Evolutionary conservation across 306 rosid genomes (phyloP).

Genomic region (Macrotyloma uniflorum): DNA sequence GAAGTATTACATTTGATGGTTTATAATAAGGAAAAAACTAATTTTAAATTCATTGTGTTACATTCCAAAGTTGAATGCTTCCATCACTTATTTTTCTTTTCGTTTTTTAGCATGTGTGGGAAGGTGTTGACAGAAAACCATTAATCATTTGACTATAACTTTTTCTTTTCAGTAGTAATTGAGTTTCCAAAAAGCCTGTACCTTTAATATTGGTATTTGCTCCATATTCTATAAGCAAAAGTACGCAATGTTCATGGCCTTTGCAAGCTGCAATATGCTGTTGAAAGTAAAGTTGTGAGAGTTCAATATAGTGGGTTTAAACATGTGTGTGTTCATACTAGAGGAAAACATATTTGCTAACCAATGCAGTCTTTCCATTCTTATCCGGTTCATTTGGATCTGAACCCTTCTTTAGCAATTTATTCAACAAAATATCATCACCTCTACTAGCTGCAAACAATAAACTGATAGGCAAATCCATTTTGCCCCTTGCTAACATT

Average conservation of each 20-base stretch:
- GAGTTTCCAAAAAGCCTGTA: slow-evolving; percentile 16
- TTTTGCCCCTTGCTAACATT: slow-evolving; percentile 56
- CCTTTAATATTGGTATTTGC: slow-evolving; percentile 67
- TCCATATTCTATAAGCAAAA: slow-evolving; percentile 59
- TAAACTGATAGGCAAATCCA: slow-evolving; percentile 67
- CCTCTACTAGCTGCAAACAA: slow-evolving; percentile 59
- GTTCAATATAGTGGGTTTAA: neutral
- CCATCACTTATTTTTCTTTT: neutral
- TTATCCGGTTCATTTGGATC: slow-evolving; percentile 70
- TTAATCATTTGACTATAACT: too few species aligned
- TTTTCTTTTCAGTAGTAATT: neutral
- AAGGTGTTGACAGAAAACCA: neutral
- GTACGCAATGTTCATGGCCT: slow-evolving; percentile 55
- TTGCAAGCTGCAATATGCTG: slow-evolving; percentile 74
- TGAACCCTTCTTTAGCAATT: slow-evolving; percentile 55
- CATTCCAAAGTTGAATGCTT: neutral
- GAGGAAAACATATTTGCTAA: slow-evolving; percentile 31
- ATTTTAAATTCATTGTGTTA: neutral
- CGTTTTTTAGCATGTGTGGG: neutral
- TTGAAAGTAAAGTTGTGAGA: slow-evolving; percentile 19
- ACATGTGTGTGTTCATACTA: neutral
- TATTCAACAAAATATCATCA: slow-evolving; percentile 54
- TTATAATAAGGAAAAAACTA: neutral
- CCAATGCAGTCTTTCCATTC: slow-evolving; percentile 67
- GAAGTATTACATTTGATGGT: neutral